These are phyloP conservation scores for Rhododendron griersonianum DNA, from an alignment of 148 eudicot species.

Conservation along the genomic window DNA sequence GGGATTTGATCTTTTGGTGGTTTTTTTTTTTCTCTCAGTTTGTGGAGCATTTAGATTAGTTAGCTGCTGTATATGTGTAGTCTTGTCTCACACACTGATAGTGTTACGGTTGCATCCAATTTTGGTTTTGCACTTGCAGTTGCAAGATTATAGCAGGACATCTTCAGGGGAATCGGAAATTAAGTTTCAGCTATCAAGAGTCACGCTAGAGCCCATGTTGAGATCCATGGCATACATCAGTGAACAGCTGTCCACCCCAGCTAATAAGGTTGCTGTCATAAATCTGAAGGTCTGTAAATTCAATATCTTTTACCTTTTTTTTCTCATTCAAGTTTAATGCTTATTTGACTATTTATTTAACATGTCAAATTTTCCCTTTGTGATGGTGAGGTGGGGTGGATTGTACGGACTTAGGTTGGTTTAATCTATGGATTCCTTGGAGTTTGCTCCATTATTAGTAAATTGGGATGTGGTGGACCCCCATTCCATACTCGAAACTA, in stretches of 20 bases:
- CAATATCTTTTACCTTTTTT: not conserved
- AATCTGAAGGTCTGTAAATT: constrained; percentile 67
- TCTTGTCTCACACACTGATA: not conserved
- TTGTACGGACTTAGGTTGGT: not conserved
- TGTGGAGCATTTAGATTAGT: not conserved
- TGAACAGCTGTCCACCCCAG: constrained; percentile 77
- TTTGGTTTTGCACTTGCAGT: constrained; percentile 35
- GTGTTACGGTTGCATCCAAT: not conserved
- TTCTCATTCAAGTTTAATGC: not conserved
- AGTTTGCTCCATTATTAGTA: not conserved
- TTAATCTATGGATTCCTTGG: not conserved
- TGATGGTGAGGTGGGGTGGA: not conserved
- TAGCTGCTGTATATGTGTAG: constrained; percentile 6
- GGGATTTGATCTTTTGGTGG: not conserved
- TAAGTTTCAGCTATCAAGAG: constrained; percentile 63
- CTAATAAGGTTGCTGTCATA: constrained; percentile 83
- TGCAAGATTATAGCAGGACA: constrained; percentile 80
- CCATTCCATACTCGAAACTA: too few species aligned
- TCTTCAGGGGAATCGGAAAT: constrained; percentile 64
- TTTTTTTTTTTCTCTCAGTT: too few species aligned
- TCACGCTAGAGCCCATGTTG: constrained; percentile 78
- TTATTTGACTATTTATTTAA: not conserved
- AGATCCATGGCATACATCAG: constrained; percentile 86
- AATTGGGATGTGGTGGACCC: too few species aligned
- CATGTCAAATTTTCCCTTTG: not conserved